Conservation (phyloP, 176 grass and related monocot species). For the Tillandsia fasciculata region DNA sequence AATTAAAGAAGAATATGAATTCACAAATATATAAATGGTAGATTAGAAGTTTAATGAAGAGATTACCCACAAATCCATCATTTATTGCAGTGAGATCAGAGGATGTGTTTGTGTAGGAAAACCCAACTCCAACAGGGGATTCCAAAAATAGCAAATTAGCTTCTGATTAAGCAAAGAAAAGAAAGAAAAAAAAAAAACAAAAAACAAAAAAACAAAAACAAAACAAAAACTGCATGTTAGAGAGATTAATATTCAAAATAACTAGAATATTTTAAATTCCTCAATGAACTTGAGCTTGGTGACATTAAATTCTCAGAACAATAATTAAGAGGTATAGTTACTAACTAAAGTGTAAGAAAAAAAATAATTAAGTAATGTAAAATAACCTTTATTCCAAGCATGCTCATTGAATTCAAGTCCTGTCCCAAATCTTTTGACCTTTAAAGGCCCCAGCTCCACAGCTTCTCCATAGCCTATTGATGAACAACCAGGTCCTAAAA, state of each 20-base stretch:
- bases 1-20: background rate
- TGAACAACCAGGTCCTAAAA: constrained; percentile 68
- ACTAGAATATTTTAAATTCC: constrained; percentile 30
- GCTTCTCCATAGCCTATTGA: constrained; percentile 80
- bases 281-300: too few species aligned
- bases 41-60: background rate
- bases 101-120: constrained; percentile 78
- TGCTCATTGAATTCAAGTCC: constrained; percentile 59
- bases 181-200: background rate
- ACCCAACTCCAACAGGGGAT: constrained; percentile 66
- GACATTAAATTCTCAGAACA: background rate
- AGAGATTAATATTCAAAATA: constrained; percentile 14
- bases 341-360: background rate
- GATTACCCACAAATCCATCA: constrained; percentile 60
- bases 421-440: constrained; percentile 37
- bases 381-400: constrained; percentile 71
- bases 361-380: background rate
- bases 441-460: constrained; percentile 60
- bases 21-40: background rate
- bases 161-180: constrained; percentile 35
- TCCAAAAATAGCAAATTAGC: constrained; percentile 82
- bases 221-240: background rate
- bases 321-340: background rate
- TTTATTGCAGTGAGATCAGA: constrained; percentile 48
- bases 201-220: too few species aligned